phyloP scores from a whole-genome alignment of 352 stramenopile genomes.

The Globisporangium megalacanthum region DNA sequence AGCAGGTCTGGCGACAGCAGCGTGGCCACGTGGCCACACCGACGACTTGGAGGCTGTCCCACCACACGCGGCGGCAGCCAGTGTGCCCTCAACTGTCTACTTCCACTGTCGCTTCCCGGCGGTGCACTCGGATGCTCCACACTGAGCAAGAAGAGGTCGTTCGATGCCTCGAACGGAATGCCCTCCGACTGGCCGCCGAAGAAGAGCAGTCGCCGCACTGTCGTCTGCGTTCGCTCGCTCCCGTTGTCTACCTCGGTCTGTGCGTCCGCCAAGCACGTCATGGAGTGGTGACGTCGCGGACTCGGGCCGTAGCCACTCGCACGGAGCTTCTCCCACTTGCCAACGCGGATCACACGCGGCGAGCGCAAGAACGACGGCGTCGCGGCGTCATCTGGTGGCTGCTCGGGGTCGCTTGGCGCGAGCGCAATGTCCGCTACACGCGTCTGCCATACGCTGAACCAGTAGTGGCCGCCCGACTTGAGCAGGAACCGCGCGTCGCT shows the following conservation, averaged over 20 bases:
- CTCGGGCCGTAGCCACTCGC: slow-evolving; percentile 31
- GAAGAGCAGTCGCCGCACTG: slow-evolving; percentile 45
- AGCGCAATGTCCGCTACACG: slow-evolving; percentile 20
- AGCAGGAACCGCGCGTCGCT: slow-evolving; percentile 32
- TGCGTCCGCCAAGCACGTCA: slow-evolving; percentile 43
- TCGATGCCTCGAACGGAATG: slow-evolving; percentile 64
- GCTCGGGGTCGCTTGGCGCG: not conserved
- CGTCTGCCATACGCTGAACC: slow-evolving; percentile 60
- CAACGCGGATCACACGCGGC: slow-evolving; percentile 28
- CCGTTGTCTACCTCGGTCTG: not conserved
- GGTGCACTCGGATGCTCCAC: not conserved
- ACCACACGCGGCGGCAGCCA: slow-evolving; percentile 33
- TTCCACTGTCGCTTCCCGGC: not conserved
- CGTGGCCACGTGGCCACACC: slow-evolving; percentile 43
- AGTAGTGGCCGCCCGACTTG: slow-evolving; percentile 66
- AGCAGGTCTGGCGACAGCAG: slow-evolving; percentile 35
- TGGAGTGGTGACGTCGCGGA: slow-evolving; percentile 55
- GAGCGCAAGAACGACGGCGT: slow-evolving; percentile 36
- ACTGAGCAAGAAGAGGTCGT: slow-evolving; percentile 46
- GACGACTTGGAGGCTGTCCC: slow-evolving; percentile 30
- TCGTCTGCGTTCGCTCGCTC: slow-evolving; percentile 10
- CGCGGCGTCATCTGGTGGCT: not conserved
- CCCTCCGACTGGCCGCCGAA: slow-evolving; percentile 67
- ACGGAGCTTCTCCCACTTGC: slow-evolving; percentile 61
- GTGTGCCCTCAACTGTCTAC: slow-evolving; percentile 18